These are phyloP conservation scores for Colletotrichum nymphaeae DNA, from an alignment of 2,329 filamentous ascomycete genomes.

Conservation along the genomic window DNA sequence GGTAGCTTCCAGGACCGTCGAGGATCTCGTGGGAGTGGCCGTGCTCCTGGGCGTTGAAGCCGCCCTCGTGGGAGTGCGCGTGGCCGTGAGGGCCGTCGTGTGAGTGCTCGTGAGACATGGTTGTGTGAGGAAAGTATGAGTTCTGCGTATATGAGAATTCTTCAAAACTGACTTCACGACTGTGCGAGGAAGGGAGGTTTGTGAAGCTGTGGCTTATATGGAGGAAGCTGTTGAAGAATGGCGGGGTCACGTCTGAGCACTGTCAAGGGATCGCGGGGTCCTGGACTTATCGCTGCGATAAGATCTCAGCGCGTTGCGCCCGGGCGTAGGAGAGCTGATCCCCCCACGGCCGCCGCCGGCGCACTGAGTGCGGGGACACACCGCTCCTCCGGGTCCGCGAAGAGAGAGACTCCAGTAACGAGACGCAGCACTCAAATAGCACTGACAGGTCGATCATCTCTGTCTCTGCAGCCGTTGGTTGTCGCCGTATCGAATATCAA, in stretches of 20 bases:
- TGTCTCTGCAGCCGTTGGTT: neutral
- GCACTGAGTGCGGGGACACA: constrained; percentile 17
- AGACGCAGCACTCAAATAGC: neutral
- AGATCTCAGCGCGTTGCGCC: neutral
- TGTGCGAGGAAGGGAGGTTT: neutral
- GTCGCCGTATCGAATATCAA: neutral
- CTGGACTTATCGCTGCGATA: constrained; percentile 27
- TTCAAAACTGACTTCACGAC: neutral
- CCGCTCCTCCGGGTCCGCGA: neutral
- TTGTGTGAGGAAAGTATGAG: neutral
- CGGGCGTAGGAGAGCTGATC: neutral
- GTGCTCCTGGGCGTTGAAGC: constrained; percentile 74
- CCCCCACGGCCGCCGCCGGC: constrained; percentile 31
- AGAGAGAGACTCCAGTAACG: neutral
- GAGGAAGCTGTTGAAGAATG: neutral
- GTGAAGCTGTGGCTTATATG: neutral
- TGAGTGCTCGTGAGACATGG: constrained; percentile 55
- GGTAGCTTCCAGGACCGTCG: constrained; percentile 89
- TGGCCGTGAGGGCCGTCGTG: constrained; percentile 62
- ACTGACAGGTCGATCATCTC: neutral
- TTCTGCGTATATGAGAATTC: too few relatives aligned
- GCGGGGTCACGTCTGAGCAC: constrained; percentile 21
- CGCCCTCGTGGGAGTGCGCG: constrained; percentile 68
- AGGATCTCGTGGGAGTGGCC: constrained; percentile 97
- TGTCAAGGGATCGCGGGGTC: constrained; percentile 25